phyloP scores from a whole-genome alignment of 202 grass and related monocot genomes.

The Saccharum hybrid region DNA sequence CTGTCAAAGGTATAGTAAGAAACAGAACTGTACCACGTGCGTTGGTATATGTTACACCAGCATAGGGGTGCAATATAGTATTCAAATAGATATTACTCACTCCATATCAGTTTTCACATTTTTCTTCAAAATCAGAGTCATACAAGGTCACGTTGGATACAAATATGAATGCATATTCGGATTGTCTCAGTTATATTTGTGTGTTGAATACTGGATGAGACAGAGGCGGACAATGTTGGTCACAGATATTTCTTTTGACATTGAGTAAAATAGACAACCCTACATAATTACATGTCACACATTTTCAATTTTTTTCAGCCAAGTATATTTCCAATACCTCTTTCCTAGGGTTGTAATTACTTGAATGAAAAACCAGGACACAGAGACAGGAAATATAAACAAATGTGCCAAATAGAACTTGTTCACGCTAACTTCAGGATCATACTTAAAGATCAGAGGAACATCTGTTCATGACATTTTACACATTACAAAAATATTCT shows the following conservation, averaged over 20 bases:
- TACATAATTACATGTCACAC: neutral
- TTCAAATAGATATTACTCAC: neutral
- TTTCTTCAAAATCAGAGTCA: neutral
- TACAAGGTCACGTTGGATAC: neutral
- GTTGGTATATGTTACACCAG: neutral
- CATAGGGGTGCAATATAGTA: neutral
- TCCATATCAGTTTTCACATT: neutral
- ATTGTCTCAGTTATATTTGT: neutral
- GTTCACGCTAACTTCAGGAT: neutral
- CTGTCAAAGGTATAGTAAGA: neutral
- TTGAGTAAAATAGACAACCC: neutral
- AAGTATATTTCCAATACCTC: neutral
- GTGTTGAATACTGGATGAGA: neutral
- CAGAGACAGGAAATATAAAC: neutral
- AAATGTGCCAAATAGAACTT: neutral
- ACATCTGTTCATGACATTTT: neutral
- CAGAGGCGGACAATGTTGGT: neutral
- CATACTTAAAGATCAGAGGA: neutral
- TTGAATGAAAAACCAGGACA: neutral
- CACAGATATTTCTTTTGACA: neutral
- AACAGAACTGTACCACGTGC: neutral
- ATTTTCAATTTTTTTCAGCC: neutral
- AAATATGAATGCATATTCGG: neutral
- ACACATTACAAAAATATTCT: neutral
- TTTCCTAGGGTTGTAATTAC: neutral